These are phyloP conservation scores for Paspalum notatum DNA, from an alignment of 176 grass and related monocot species.

Conservation along the genomic window DNA sequence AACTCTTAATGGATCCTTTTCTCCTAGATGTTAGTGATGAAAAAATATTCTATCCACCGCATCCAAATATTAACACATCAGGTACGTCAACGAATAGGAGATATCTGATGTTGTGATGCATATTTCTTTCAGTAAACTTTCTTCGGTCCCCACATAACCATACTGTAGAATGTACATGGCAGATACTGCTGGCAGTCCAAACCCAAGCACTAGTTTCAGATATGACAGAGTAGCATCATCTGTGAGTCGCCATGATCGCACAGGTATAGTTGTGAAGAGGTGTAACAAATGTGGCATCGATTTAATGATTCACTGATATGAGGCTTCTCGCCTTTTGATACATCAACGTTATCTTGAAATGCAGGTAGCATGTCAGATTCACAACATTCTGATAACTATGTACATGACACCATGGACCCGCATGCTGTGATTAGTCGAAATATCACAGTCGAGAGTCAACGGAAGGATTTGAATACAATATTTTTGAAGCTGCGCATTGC, in stretches of 20 bases:
- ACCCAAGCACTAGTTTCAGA: conserved; percentile 41
- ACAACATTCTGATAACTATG: conserved; percentile 41
- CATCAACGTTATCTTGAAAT: conserved; percentile 42
- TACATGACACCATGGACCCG: conserved; percentile 33
- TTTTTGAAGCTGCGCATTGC: conserved; percentile 76
- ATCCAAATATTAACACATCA: conserved; percentile 35
- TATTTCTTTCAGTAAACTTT: neutral
- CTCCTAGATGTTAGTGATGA: conserved; percentile 66
- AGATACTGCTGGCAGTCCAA: conserved; percentile 46
- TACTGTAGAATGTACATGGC: conserved; percentile 38
- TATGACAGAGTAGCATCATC: conserved; percentile 36
- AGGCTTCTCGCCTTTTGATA: conserved; percentile 31
- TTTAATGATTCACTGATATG: neutral
- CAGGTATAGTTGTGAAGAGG: conserved; percentile 24
- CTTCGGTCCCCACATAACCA: neutral
- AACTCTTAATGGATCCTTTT: conserved; percentile 74
- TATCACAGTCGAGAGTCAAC: conserved; percentile 68
- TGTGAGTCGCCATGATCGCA: neutral
- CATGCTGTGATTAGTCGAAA: conserved; percentile 33
- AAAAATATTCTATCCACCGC: conserved; percentile 47
- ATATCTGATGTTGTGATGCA: neutral
- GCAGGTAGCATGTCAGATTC: conserved; percentile 44
- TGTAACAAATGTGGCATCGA: neutral
- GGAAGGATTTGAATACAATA: conserved; percentile 78
- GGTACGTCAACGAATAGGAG: conserved; percentile 41